Evolutionary conservation across 345 rosid species (phyloP).

Genomic region (Chamaenerion angustifolium): DNA sequence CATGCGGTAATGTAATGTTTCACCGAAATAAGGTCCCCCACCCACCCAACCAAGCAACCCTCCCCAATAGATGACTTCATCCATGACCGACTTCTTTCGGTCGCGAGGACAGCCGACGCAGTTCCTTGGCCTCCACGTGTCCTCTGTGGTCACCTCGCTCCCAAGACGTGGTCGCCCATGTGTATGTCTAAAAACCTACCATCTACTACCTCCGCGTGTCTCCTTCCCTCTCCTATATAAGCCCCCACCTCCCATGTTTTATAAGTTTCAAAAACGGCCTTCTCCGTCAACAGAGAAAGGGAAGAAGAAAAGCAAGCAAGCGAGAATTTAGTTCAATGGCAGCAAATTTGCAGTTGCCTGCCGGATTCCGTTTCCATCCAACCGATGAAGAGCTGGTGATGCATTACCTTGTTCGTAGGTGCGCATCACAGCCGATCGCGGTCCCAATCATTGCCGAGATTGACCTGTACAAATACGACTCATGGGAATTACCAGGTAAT

Average conservation of each 20-base stretch:
- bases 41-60: constrained; percentile 17
- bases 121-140: constrained; percentile 45
- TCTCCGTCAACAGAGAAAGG: constrained; percentile 1
- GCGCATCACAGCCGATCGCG: constrained; percentile 56
- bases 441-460: constrained; percentile 73
- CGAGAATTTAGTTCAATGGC: constrained; percentile 15
- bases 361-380: constrained; percentile 93
- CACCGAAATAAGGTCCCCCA: neutral
- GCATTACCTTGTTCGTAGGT: constrained; percentile 73
- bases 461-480: constrained; percentile 68
- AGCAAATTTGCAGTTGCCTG: constrained; percentile 47
- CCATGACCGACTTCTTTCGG: constrained; percentile 61
- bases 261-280: constrained; percentile 53
- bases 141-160: constrained; percentile 9
- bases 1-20: no score
- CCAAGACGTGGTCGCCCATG: constrained; percentile 19
- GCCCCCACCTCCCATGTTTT: constrained; percentile 16
- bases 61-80: constrained; percentile 70
- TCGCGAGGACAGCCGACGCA: constrained; percentile 10
- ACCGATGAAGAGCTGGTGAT: constrained; percentile 93
- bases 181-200: constrained; percentile 13
- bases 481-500: constrained; percentile 93
- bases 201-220: neutral
- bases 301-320: neutral
- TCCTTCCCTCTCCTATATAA: constrained; percentile 42